Base-by-base conservation (phyloP, 2,329 filamentous ascomycete species). In the Myriosclerotinia scirpicola region DNA sequence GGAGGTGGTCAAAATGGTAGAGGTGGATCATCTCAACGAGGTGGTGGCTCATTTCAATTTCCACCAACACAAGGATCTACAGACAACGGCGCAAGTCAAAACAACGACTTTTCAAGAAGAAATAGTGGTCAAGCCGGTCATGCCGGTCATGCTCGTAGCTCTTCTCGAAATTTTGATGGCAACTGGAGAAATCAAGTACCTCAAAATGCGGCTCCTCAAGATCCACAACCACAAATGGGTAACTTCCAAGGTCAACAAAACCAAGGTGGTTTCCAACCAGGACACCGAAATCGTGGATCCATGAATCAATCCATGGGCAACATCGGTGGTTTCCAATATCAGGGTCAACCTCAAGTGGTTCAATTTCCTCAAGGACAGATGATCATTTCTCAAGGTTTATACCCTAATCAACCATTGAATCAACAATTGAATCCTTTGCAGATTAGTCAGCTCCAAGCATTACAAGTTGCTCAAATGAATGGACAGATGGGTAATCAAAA, bases 141-240 rank as follows among this genome's bases (percentile, higher is more conserved):
- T 77, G 68, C 74, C 70, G 90, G 92, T 66, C 95, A 99, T 77
- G 89, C 86, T 70, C 87, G 95, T 69, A 90, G 89, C 42, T 87
- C 87, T 14, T 99, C 95, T 34, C 88, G 95, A 70, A 99, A 98
- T 80, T 98, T 98, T 76, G 95, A 99, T 73, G 89, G 93, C 74
- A 99, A 99, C 80, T 99, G 95, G 95, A 91, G 95, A 74, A 96
- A 93, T 75, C 93, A 91, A 73, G 85, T 85, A 70, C 70, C 73
- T 68, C 76, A 80, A 72, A 80, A 78, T 68, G 79, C 81, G 65
- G 75, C 76, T 64, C 81, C 82, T 67, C 74, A 81, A 71, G 82
- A 82, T 73, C 82, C 83, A 70, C 84, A 84, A 74, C 75, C 77
- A 71, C 83, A 85, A 71, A 83, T 87, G 81, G 85, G 85, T 67